Evolutionary conservation across 495 filamentous ascomycete genomes (phyloP).

Genomic region (Penicillium dipodomyicola): DNA sequence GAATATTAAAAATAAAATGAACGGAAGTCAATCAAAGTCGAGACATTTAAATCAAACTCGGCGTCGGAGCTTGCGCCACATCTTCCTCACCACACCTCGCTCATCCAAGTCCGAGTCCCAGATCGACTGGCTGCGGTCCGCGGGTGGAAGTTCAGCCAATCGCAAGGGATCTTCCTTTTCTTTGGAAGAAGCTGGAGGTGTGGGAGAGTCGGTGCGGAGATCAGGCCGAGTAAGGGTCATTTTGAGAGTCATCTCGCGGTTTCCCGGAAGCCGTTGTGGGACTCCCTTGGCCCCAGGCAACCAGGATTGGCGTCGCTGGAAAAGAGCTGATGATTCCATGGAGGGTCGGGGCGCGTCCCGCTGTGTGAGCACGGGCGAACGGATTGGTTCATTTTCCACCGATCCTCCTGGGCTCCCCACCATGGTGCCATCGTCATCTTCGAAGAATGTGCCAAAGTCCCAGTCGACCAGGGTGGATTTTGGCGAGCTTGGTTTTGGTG

Average conservation of each 20-base stretch:
- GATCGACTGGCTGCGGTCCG: slow-evolving; percentile 43
- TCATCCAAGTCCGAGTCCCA: slow-evolving; percentile 46
- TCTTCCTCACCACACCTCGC: slow-evolving; percentile 49
- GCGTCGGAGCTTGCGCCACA: slow-evolving; percentile 51
- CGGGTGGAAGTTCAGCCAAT: slow-evolving; percentile 50
- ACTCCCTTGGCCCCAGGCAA: slow-evolving; percentile 19
- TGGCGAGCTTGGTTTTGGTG: slow-evolving; percentile 11
- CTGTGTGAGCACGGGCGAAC: slow-evolving; percentile 1
- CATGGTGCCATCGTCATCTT: slow-evolving; percentile 42
- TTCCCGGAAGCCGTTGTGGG: slow-evolving; percentile 25
- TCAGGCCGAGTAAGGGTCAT: slow-evolving; percentile 94
- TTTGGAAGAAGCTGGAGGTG: slow-evolving; percentile 53
- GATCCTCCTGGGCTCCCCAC: slow-evolving; percentile 26
- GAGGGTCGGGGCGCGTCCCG: slow-evolving; percentile 20
- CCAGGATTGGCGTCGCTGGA: slow-evolving; percentile 23
- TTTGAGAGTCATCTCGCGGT: slow-evolving; percentile 86
- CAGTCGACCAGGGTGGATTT: slow-evolving; percentile 6
- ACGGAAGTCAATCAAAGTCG: slow-evolving; percentile 18
- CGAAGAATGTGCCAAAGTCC: slow-evolving; percentile 44
- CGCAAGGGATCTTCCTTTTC: slow-evolving; percentile 57
- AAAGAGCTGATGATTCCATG: slow-evolving; percentile 15
- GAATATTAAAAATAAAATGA: slow-evolving; percentile 1
- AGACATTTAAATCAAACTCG: slow-evolving; percentile 23
- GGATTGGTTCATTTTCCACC: slow-evolving; percentile 14
- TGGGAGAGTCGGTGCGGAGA: slow-evolving; percentile 64